Percentiles rank a stretch among this genome's conserved stretches.
phyloP scores from a whole-genome alignment of 768 basidiomycete genomes.

The Cyathus striatus region DNA sequence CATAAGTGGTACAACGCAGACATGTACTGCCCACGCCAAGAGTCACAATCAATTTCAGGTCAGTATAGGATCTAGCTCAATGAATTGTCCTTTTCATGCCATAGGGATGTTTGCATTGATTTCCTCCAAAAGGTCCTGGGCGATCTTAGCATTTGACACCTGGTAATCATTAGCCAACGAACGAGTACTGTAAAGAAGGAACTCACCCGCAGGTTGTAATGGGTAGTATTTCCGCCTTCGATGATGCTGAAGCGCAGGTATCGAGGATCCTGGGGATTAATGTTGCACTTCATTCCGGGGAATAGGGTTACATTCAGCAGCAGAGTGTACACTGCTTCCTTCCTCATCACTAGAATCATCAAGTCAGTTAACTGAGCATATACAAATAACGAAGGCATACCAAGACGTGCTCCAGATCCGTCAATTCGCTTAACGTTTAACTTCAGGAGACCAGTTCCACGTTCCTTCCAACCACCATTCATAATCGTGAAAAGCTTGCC shows the following conservation, averaged over 20 bases:
- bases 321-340: constrained; percentile 75
- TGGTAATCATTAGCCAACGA: constrained; percentile 16
- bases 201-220: constrained; percentile 73
- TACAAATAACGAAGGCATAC: constrained; percentile 43
- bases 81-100: constrained; percentile 18
- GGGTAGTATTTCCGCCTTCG: constrained; percentile 51
- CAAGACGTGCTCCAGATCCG: constrained; percentile 63
- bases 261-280: constrained; percentile 70
- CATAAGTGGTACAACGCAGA: no score
- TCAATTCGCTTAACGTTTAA: constrained; percentile 64
- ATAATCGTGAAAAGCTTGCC: constrained; percentile 69
- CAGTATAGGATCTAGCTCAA: no score
- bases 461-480: constrained; percentile 70
- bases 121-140: constrained; percentile 60
- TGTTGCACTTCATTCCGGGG: constrained; percentile 66
- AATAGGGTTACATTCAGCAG: constrained; percentile 74
- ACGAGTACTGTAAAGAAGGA: constrained; percentile 7
- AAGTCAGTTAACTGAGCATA: constrained; percentile 6
- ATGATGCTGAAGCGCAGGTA: constrained; percentile 75
- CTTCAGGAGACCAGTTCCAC: constrained; percentile 66
- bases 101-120: constrained; percentile 44
- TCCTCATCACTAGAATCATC: constrained; percentile 64
- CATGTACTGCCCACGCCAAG: no score
- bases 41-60: no score
- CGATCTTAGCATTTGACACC: constrained; percentile 69